These are phyloP conservation scores for Plasmodium vivax DNA, from an alignment of 169 alveolate genomes.

Conservation along the genomic window DNA sequence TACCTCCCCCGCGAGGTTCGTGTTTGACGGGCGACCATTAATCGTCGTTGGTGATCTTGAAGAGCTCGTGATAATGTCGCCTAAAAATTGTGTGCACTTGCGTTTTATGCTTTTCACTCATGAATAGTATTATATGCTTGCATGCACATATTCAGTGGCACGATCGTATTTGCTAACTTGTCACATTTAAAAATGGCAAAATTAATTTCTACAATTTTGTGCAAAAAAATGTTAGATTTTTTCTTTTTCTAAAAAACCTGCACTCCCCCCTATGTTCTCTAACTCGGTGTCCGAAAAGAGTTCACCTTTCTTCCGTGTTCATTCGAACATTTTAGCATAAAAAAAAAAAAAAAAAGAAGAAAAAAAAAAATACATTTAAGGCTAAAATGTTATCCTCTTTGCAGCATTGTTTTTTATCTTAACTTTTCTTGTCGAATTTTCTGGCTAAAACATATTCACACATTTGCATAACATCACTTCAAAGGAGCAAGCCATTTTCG, in stretches of 20 bases:
- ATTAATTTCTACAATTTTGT: background rate
- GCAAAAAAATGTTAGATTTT: background rate
- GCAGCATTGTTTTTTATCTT: background rate
- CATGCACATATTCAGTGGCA: background rate
- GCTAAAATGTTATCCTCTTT: background rate
- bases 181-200: background rate
- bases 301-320: slow-evolving; percentile 27
- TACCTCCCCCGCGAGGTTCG: slow-evolving; percentile 70
- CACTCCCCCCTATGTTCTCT: slow-evolving; percentile 73
- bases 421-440: background rate
- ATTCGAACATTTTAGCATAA: background rate
- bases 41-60: slow-evolving; percentile 26
- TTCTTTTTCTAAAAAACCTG: slow-evolving; percentile 45
- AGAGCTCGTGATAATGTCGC: slow-evolving; percentile 68
- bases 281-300: slow-evolving; percentile 49
- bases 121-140: background rate
- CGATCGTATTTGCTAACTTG: background rate
- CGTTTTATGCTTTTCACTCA: slow-evolving; percentile 10
- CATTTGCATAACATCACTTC: background rate
- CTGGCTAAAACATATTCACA: background rate
- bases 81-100: slow-evolving; percentile 16
- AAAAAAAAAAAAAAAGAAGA: slow-evolving; percentile 8
- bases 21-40: slow-evolving; percentile 17
- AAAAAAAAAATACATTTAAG: background rate
- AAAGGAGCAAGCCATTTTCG: background rate